Conservation (phyloP, 176 grass and related monocot genomes). For the Carex myosuroides region DNA sequence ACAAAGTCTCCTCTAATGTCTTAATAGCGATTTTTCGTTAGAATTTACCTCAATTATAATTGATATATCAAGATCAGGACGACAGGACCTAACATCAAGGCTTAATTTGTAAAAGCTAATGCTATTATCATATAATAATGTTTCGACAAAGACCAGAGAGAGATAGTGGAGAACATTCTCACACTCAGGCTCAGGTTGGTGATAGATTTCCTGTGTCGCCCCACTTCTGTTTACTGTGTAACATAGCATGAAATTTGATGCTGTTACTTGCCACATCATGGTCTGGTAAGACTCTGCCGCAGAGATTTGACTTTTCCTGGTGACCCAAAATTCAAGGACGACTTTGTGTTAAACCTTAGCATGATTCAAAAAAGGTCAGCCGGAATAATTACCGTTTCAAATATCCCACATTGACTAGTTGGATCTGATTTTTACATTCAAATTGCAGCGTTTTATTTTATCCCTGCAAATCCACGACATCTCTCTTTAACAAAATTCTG, state of each 20-base stretch:
- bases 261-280: background rate
- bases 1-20: slow-evolving; percentile 27
- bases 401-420: background rate
- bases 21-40: slow-evolving; percentile 1
- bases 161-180: slow-evolving; percentile 17
- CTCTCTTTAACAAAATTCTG: background rate
- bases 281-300: background rate
- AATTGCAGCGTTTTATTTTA: background rate
- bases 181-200: background rate
- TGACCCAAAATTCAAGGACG: slow-evolving; percentile 1
- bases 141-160: slow-evolving; percentile 1
- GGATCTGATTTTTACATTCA: background rate
- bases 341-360: background rate
- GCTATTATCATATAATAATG: slow-evolving; percentile 2
- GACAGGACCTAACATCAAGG: slow-evolving; percentile 24
- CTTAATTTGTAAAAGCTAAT: background rate
- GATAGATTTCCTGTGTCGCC: background rate
- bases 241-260: background rate
- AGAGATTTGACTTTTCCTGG: background rate
- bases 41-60: background rate
- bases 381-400: background rate
- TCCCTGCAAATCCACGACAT: background rate
- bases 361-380: slow-evolving; percentile 6
- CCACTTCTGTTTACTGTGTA: background rate
- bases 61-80: slow-evolving; percentile 9